phyloP scores from a whole-genome alignment of 345 rosid species.

The Leavenworthia alabamica region DNA sequence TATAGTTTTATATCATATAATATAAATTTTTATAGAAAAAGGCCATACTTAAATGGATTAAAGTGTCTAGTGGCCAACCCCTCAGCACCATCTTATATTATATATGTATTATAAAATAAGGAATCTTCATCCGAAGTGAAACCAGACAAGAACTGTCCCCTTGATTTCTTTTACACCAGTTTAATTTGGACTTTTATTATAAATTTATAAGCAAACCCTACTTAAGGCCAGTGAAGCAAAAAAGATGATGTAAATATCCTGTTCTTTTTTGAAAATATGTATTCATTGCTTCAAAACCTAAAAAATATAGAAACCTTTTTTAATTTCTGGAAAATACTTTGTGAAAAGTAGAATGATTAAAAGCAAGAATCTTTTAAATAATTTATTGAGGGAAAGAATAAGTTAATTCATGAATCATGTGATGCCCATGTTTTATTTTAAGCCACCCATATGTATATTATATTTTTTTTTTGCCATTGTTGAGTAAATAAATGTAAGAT shows the following conservation, averaged over 20 bases:
- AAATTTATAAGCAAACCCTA: background rate
- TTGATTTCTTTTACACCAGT: conserved; percentile 5
- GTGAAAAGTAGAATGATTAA: background rate
- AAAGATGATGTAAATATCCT: background rate
- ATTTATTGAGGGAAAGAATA: background rate
- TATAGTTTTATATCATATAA: background rate
- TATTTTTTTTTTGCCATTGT: background rate
- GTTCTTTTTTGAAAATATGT: background rate
- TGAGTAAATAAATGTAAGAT: background rate
- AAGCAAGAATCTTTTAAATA: background rate
- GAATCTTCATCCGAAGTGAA: conserved; percentile 16
- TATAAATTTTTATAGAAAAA: background rate
- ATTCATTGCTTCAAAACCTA: background rate
- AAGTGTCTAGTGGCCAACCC: conserved; percentile 18
- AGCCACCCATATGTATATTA: background rate
- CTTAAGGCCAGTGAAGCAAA: conserved; percentile 14
- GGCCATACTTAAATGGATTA: background rate
- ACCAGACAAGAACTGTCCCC: conserved; percentile 22
- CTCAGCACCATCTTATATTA: conserved; percentile 14
- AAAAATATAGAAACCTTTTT: background rate
- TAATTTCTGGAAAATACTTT: background rate
- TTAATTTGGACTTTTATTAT: background rate
- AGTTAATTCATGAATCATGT: conserved; percentile 22
- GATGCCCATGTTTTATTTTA: conserved; percentile 17
- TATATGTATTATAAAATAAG: background rate